Evolutionary conservation across 2,329 filamentous ascomycete genomes (phyloP), one percentile per base, ranked within the genome.

Genomic region (Stachybotrys chlorohalonatus): DNA sequence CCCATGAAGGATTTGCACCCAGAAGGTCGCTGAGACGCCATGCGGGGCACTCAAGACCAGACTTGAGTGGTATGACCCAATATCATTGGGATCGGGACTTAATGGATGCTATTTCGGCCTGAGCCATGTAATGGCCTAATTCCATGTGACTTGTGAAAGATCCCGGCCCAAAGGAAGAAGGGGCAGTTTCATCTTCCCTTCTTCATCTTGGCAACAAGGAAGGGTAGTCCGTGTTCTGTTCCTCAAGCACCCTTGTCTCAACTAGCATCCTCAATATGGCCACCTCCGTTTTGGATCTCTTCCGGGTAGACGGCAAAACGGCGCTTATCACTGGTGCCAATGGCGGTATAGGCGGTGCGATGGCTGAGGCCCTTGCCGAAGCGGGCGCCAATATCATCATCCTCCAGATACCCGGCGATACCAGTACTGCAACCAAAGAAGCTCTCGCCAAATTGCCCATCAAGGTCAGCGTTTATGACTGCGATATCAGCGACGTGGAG

Each of bases 311-410:
- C 46, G 47, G 47, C 8, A 53, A 53, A 39, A 49, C 46, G 9
- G 52, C 52, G 4, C 15, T 53, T 11, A 49, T 53, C 11, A 53
- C 52, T 1, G 52, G 52, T 24, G 47, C 52, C 4, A 53, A 53
- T 50, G 52, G 52, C 17, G 52, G 52, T 4, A 49, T 53, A 11
- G 52, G 52, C 30, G 52, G 52, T 49, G 52, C 52, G 7, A 53
- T 53, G 46, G 52, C 52, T 24, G n/a, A 24, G 17, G 46, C 52
- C 2, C 52, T 53, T 16, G 52, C 52, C 8, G 52, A 53, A 53
- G 52, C 52, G 17, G 52, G 52, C n/a, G 52, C 52, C n/a, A 49
- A 53, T 30, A 53, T 53, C 24, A 49, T 53, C 52, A 45, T 49
- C 30, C 15, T 53, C 39, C 51, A 53, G 51, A 11, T 53, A 7